These are phyloP conservation scores for Ilex asprella DNA, from an alignment of 257 asterid genomes.

Conservation along the genomic window DNA sequence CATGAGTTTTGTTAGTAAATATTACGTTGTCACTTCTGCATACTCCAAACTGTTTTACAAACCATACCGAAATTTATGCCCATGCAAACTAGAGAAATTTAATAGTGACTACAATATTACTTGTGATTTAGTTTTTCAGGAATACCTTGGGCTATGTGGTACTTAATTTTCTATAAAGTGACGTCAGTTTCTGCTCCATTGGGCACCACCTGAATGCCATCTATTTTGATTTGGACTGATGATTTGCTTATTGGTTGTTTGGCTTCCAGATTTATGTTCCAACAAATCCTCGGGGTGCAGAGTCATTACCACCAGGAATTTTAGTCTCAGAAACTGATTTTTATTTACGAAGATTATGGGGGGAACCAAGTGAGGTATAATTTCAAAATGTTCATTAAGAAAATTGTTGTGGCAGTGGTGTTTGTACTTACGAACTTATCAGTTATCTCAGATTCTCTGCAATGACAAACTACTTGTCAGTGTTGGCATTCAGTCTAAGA, in stretches of 20 bases:
- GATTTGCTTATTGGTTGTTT: constrained; percentile 4
- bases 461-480: neutral
- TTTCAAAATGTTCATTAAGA: constrained; percentile 6
- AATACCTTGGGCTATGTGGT: neutral
- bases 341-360: constrained; percentile 12
- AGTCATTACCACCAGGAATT: constrained; percentile 24
- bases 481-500: neutral
- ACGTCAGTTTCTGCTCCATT: neutral
- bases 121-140: neutral
- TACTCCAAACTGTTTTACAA: neutral
- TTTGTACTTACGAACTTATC: neutral
- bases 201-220: neutral
- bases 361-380: constrained; percentile 14
- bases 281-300: constrained; percentile 43
- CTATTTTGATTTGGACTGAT: neutral
- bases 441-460: neutral
- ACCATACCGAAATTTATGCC: neutral
- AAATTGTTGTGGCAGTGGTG: constrained; percentile 8
- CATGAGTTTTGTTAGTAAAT: neutral
- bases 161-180: neutral
- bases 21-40: neutral
- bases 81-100: neutral
- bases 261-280: constrained; percentile 31
- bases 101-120: neutral
- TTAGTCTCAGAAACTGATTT: constrained; percentile 16